Base-by-base conservation (phyloP, 2,329 filamentous ascomycete species). In the Elsinoe fawcettii region DNA sequence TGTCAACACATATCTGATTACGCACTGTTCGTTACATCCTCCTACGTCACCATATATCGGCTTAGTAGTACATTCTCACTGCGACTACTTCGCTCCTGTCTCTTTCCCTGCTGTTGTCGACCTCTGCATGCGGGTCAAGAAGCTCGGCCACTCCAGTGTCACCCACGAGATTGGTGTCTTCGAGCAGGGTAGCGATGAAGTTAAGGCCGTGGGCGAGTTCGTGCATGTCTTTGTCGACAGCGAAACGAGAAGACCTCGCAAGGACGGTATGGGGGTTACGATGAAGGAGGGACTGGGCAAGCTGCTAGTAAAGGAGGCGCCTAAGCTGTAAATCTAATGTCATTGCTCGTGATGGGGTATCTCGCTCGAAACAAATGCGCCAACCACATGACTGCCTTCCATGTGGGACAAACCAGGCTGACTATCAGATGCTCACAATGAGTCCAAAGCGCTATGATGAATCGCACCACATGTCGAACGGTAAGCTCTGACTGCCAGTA, bases 111-210 rank as follows among this genome's bases (percentile, higher is more conserved):
- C 86, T 34, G 78, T 90, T 2, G 81, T 95, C 0, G 89, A 96
- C 64, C 77, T 96, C 3, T 88, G 85, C 1, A 72, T 97, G 43
- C 80, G 90, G 11, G 90, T 96, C 34, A 87, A 86, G 63, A 91
- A 86, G 70, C 78, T 97, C 6, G 90, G 91, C 3, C 87, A 83
- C 63, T 90, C 88, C 23, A 96, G 90, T 66, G 90, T 95, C 7
- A 88, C 84, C 11, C 97, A 96, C 67, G 92, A 97, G 68, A 82
- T 95, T 59, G 93, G 84, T 0, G 78, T 97, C 1, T 97, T 96
- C 66, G 85, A 89, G 67, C 78, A 81, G 59, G 88, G 86, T 0
- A 74, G 84, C 2, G 83, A 88, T 1, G 75, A 80, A 18, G 88
- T 93, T 8, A 89, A 87, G 67, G 89, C 90, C 9, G 90, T 96